Conservation (phyloP, 2,329 filamentous ascomycete genomes). For the Myriosclerotinia curreyana region DNA sequence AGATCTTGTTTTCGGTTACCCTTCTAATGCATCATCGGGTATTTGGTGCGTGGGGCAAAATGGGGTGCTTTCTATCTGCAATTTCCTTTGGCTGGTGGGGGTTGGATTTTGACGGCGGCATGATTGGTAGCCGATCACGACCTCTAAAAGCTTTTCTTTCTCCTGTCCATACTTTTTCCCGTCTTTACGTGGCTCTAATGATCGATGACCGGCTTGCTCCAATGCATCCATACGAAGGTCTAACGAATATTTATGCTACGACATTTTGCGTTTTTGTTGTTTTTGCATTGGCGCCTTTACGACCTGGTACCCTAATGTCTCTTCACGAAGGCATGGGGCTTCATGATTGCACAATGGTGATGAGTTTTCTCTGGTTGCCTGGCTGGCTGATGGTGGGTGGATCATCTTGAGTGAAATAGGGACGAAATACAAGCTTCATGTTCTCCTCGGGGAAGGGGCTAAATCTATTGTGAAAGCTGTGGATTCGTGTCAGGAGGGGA, state of each 20-base stretch:
- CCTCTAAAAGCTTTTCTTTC: constrained; percentile 20
- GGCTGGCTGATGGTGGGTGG: constrained; percentile 34
- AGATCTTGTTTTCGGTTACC: constrained; percentile 36
- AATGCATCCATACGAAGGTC: constrained; percentile 19
- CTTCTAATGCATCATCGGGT: constrained; percentile 36
- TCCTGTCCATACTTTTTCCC: constrained; percentile 21
- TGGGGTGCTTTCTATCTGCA: constrained; percentile 34
- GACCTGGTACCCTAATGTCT: constrained; percentile 10
- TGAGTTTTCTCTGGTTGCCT: constrained; percentile 29
- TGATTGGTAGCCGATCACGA: constrained; percentile 11
- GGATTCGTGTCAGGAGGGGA: constrained; percentile 13
- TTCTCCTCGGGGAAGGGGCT: background rate
- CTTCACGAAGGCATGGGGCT: constrained; percentile 15
- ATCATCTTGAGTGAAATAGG: constrained; percentile 32
- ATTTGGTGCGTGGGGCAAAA: constrained; percentile 36
- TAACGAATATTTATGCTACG: constrained; percentile 21
- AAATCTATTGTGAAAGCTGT: constrained; percentile 13
- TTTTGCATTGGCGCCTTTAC: constrained; percentile 16
- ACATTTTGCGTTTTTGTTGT: constrained; percentile 2
- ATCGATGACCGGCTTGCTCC: constrained; percentile 20
- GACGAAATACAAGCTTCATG: constrained; percentile 7
- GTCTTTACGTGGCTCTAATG: constrained; percentile 17
- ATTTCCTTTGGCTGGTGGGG: constrained; percentile 36
- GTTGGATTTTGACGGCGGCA: constrained; percentile 28
- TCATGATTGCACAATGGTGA: constrained; percentile 19